Base-by-base conservation (phyloP, 495 filamentous ascomycete genomes). In the Penicillium ochrochloron region DNA sequence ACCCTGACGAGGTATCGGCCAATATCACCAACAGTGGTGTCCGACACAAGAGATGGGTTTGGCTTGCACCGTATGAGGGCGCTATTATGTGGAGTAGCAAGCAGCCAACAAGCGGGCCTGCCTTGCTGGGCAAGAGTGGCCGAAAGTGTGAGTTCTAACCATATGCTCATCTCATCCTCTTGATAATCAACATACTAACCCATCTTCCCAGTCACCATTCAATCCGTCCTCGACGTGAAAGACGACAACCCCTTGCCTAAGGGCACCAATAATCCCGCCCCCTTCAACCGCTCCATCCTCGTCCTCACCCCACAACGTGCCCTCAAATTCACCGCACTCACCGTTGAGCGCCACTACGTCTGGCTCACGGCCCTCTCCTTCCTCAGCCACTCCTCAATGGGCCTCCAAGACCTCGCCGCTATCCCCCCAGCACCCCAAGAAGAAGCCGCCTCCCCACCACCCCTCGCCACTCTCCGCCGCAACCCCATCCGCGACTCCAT, bases 31-130 rank as follows among this genome's bases (percentile, higher is more conserved):
- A 77, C 70, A 84, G 81, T 63, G 86, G 87, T 33, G 81, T 84
- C n/a, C 76, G 96, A 42, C 95, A 99, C 68, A 97, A 95, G 77
- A 85, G 95, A 78, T 99, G 95, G 95, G 96, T 99, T 17, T 99
- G 95, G 95, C 84, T 99, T 35, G 94, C 93, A 14, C 95, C 95
- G 17, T 97, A 97, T 71, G 95, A 99, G 77, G 85, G 93, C 42
- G 88, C 93, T 11, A 93, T 99, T 54, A 92, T 99, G 79, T 99
- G 95, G 95, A 97, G 94, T 75, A 96, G 90, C 84, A 97, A 97
- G 83, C 96, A 98, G 76, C 95, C 95, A 23, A 91, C 89, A 23
- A 91, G 89, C 66, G 92, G 91, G 33, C 90, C 87, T 70, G 94
- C 95, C 25, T 78, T 98, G 75, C 82, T 98, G 80, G 95, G 95